Percentiles rank a stretch among this genome's conserved stretches.
Conservation (phyloP, 148 eudicot genomes). For the Persicaria tinctoria region DNA sequence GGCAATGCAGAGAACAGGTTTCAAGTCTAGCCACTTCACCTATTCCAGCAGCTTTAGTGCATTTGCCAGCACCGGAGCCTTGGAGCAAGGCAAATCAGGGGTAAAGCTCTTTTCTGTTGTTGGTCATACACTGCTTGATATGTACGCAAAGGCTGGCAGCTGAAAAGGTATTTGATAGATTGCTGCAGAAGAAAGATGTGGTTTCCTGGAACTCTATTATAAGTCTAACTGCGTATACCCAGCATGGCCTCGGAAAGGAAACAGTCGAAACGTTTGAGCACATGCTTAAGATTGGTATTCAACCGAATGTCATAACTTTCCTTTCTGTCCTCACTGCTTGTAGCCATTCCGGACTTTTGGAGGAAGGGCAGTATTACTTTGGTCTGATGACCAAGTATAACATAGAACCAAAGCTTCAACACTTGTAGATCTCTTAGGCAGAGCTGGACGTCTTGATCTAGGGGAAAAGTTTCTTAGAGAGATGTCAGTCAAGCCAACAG, state of each 20-base stretch:
- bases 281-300: constrained; percentile 30
- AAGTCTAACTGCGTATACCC: constrained; percentile 55
- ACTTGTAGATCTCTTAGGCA: constrained; percentile 59
- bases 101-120: constrained; percentile 33
- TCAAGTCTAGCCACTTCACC: constrained; percentile 40
- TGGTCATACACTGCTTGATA: constrained; percentile 60
- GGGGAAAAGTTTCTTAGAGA: constrained; percentile 30
- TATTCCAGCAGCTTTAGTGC: constrained; percentile 45
- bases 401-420: constrained; percentile 44
- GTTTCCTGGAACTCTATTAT: constrained; percentile 72
- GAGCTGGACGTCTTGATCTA: constrained; percentile 51
- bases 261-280: constrained; percentile 33
- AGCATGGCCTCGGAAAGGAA: constrained; percentile 47
- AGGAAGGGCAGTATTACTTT: constrained; percentile 36
- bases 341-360: constrained; percentile 57
- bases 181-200: constrained; percentile 27
- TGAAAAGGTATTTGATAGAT: constrained; percentile 38
- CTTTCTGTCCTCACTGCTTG: constrained; percentile 57
- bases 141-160: constrained; percentile 73
- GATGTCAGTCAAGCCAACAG: constrained; percentile 44
- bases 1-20: constrained; percentile 43
- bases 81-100: constrained; percentile 65
- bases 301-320: constrained; percentile 47
- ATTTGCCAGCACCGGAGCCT: constrained; percentile 46
- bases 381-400: constrained; percentile 38